phyloP scores from a whole-genome alignment of 345 rosid genomes.

The Adansonia digitata region DNA sequence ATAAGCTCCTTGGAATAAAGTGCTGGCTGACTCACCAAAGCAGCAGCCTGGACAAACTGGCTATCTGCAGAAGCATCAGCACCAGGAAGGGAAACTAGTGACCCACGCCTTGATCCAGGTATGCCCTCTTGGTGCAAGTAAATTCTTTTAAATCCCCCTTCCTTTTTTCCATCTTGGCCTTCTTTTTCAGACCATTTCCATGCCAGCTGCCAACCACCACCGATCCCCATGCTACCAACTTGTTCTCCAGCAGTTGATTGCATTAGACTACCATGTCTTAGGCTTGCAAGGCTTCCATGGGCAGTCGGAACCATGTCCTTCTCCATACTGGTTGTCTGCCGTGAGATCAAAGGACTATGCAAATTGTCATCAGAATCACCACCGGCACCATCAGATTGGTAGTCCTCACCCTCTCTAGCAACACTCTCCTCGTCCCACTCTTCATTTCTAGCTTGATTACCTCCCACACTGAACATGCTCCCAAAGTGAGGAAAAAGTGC shows the following conservation, averaged over 20 bases:
- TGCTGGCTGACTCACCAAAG: conserved; percentile 89
- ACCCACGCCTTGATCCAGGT: conserved; percentile 61
- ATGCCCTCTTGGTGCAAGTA: conserved; percentile 74
- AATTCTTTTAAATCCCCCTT: conserved; percentile 71
- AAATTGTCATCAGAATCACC: conserved; percentile 70
- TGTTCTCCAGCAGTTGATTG: conserved; percentile 52
- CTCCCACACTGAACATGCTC: conserved; percentile 92
- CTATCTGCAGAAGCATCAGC: conserved; percentile 46
- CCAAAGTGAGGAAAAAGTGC: conserved; percentile 84
- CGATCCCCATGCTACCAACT: conserved; percentile 59
- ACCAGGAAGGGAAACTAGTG: conserved; percentile 56
- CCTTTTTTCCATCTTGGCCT: conserved; percentile 63
- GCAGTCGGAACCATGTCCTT: conserved; percentile 47
- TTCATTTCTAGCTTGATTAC: conserved; percentile 58
- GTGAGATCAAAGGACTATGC: conserved; percentile 86
- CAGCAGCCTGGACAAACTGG: conserved; percentile 72
- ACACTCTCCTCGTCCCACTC: conserved; percentile 90
- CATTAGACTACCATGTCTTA: conserved; percentile 52
- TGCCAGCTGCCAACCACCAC: conserved; percentile 98
- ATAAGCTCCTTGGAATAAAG: conserved; percentile 66
- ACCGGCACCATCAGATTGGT: conserved; percentile 55
- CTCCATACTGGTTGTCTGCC: conserved; percentile 76
- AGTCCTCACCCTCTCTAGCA: conserved; percentile 63
- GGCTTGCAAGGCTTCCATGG: conserved; percentile 49
- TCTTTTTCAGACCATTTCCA: conserved; percentile 91